Evolutionary conservation across 2,329 filamentous ascomycete genomes (phyloP), one percentile per base, ranked within the genome.

Genomic region (Hymenoscyphus salicellus): DNA sequence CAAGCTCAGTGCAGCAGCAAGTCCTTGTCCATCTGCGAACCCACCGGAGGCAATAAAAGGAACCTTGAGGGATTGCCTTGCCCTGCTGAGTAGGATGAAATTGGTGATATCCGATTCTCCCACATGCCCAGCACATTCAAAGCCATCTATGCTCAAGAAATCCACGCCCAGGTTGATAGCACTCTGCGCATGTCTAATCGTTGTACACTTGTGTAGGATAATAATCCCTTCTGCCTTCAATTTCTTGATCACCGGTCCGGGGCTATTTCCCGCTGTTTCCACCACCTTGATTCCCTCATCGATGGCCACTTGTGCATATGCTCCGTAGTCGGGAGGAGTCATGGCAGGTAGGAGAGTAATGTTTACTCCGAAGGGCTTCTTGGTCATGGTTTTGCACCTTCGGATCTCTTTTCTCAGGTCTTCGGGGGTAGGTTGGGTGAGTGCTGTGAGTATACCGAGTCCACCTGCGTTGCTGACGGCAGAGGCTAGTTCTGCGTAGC

Each of bases 1-100:
- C 14, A 99, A 84, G 49, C 89, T 89, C 71, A 99, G 82, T 7
- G 95, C 95, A 1, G 94, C 95, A 0, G 95, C 95, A 23, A 99
- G 84, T 3, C 95, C 95, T 73, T 96, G 87, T 0, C 95, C 95
- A 76, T 99, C 95, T 14, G 93, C 94, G 75, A 99, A 98, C 1
- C 95, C 95, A 63, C 95, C 95, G 1, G 91, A 96, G 0, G 95
- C 95, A 75, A 99, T 97, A 77, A 98, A 99, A 0, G 95, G 95
- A 10, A 96, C 86, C 41, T 84, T 85, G 43, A 99, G 86, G 1
- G 88, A 84, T 80, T 98, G 95, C 16, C 95, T 85, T 14, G 95
- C 94, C 66, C 90, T 84, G 77, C 87, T 90, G 60, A 98, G 85
- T 23, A 99, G 85, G 74, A 95, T 93, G 77, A 95, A 92, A 80